These are phyloP conservation scores for Phascolomyces articulosus DNA, from an alignment of 371 early-diverging fungal species.

Conservation along the genomic window DNA sequence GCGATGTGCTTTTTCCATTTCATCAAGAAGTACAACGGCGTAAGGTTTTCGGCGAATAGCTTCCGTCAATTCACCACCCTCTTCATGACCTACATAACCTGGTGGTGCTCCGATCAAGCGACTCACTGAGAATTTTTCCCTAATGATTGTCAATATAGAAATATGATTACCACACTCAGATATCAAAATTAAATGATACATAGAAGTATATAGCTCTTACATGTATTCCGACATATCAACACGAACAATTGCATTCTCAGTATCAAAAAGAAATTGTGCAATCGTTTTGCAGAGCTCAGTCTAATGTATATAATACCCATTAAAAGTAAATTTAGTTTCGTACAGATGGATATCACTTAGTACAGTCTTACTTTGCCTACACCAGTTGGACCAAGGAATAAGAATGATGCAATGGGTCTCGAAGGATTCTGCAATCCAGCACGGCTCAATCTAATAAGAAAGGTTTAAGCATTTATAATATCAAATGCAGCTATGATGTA, in stretches of 20 bases:
- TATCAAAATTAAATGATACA: not conserved
- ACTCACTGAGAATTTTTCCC: conserved; percentile 62
- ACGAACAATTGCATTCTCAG: conserved; percentile 85
- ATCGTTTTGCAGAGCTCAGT: conserved; percentile 93
- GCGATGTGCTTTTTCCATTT: conserved; percentile 92
- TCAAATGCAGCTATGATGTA: not conserved
- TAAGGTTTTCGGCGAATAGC: conserved; percentile 88
- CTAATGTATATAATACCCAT: conserved; percentile 11
- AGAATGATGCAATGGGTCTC: conserved; percentile 86
- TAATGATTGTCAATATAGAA: not conserved
- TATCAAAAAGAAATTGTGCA: conserved; percentile 87
- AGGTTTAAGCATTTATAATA: not conserved
- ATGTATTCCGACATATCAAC: conserved; percentile 95
- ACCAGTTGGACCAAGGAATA: conserved; percentile 94
- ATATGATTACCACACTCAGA: too few species aligned
- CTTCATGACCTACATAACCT: conserved; percentile 84
- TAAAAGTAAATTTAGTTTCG: too few species aligned
- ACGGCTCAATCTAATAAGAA: conserved; percentile 48
- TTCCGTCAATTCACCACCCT: conserved; percentile 92
- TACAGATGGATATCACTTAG: not conserved
- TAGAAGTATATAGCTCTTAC: conserved; percentile 50
- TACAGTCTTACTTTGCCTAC: conserved; percentile 72
- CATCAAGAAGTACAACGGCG: conserved; percentile 92
- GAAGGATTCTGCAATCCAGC: conserved; percentile 73
- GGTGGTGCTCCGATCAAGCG: conserved; percentile 92